Conservation (phyloP, 306 rosid species). For the Fragaria iinumae region DNA sequence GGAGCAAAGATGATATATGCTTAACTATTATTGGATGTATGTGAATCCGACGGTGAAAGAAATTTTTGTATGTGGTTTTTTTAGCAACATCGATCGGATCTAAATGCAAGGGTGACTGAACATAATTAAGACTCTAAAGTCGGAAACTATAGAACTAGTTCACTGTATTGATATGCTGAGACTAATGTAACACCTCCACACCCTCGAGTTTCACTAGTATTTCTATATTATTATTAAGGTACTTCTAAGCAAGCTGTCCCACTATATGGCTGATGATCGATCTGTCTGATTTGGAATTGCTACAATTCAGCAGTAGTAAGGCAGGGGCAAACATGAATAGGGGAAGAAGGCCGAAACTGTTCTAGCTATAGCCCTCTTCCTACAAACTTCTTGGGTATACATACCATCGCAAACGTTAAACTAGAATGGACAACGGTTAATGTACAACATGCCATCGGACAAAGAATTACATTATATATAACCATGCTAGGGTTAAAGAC, state of each 20-base stretch:
- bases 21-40: too few species aligned
- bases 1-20: too few species aligned
- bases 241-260: not conserved
- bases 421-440: slow-evolving; percentile 23
- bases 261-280: not conserved
- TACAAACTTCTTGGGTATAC: slow-evolving; percentile 27
- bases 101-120: too few species aligned
- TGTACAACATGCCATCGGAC: slow-evolving; percentile 30
- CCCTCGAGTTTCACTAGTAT: too few species aligned
- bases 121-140: too few species aligned
- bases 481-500: not conserved
- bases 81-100: too few species aligned
- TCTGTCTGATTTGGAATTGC: not conserved
- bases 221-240: not conserved
- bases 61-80: too few species aligned
- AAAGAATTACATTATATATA: not conserved
- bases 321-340: slow-evolving; percentile 7
- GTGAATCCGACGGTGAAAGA: too few species aligned
- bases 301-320: slow-evolving; percentile 13
- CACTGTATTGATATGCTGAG: too few species aligned
- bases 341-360: slow-evolving; percentile 26
- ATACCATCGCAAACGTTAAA: slow-evolving; percentile 43
- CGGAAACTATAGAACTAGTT: too few species aligned
- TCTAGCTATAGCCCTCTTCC: slow-evolving; percentile 3
- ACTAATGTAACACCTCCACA: too few species aligned